Base-by-base conservation (phyloP, 192 early-diverging fungal species). In the Coemansia sp. region DNA sequence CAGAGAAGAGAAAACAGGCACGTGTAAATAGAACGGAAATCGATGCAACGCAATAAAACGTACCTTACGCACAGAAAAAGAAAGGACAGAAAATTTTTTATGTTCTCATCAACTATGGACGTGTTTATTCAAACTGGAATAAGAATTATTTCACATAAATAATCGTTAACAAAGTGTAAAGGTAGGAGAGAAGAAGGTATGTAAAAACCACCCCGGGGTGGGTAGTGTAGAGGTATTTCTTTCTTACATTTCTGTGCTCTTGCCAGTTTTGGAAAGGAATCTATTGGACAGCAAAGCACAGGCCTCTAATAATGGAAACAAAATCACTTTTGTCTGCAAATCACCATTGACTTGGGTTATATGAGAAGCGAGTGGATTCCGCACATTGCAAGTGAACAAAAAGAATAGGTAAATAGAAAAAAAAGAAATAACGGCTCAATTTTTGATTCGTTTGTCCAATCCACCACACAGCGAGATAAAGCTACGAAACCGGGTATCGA, bases 341-440 rank as follows among this genome's bases (percentile, higher is more conserved):
- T 43, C 42, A 43, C 42, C 1, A 43, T 12, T 13, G 42, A 43
- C 51, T 22, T 13, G 3, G 1, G 3, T 26, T 26, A 26, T 26
- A 2, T 26, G 26, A 26, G 26, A 26, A 26, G 26, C 3, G 26
- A 26, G 26, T 26, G 26, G 26, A 26, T 26, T 26, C 26, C 26
- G 26, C 26, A 26, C 26, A 26, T 26, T 26, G 26, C 26, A 26
- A 26, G 26, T 26, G 3, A 26, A 26, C 3, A 26, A 26, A 26
- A 26, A 26, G 26, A 26, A 26, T 26, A 26, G 26, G 26, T 26
- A 26, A 26, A 26, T 26, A 26, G 26, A 26, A 26, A 26, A 26
- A n/a, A 52, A 6, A 8, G 22, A 54, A 54, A 54, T 26, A 9
- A 54, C 51, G 51, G 51, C 51, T 54, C 51, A 54, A 54, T 54